Conservation (phyloP, 441 rosid genomes). For the Biscutella laevigata region DNA sequence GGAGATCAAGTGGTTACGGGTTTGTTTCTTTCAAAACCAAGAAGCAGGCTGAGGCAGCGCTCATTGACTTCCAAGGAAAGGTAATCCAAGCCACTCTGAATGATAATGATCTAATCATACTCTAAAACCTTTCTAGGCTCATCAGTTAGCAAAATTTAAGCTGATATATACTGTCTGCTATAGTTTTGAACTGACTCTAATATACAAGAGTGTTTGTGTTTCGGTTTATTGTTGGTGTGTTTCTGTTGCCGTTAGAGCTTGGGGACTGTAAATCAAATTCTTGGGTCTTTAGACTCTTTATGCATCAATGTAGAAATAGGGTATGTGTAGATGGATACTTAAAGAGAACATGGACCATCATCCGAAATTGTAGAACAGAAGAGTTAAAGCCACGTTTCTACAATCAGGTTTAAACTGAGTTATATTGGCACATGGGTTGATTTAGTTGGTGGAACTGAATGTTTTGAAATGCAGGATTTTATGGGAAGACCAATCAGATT, state of each 20-base stretch:
- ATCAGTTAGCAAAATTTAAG: not conserved
- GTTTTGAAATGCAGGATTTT: slow-evolving; percentile 34
- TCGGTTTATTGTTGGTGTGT: not conserved
- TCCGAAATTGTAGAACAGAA: not conserved
- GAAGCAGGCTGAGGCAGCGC: slow-evolving; percentile 56
- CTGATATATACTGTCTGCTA: not conserved
- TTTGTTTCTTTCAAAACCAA: slow-evolving; percentile 72
- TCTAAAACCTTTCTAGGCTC: not conserved
- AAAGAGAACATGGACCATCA: not conserved
- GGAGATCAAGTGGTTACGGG: slow-evolving; percentile 69
- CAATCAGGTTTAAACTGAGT: not conserved
- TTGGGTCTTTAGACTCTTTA: not conserved
- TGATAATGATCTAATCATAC: not conserved
- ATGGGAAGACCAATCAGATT: slow-evolving; percentile 68
- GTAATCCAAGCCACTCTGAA: slow-evolving; percentile 25
- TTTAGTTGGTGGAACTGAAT: slow-evolving; percentile 7
- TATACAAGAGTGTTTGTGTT: not conserved
- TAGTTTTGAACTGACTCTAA: not conserved
- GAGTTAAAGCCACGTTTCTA: not conserved
- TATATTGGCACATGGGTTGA: not conserved
- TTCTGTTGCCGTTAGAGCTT: not conserved
- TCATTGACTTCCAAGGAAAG: slow-evolving; percentile 58
- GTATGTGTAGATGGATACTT: not conserved
- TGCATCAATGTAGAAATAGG: not conserved
- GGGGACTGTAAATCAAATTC: not conserved